phyloP scores from a whole-genome alignment of 1,139 yeast species.

The Eremothecium gossypii region DNA sequence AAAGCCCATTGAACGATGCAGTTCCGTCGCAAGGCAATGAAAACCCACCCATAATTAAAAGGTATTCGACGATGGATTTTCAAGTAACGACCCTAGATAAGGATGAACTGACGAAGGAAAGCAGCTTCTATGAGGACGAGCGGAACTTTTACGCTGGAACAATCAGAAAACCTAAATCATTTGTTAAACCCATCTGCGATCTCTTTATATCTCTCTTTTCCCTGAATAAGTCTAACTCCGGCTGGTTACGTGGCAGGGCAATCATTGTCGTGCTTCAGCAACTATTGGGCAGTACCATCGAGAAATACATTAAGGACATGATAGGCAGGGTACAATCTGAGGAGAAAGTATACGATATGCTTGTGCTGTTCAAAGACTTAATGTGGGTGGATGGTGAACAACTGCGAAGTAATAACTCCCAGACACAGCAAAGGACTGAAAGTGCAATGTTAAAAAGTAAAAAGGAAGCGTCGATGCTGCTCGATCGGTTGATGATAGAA shows the following conservation, averaged over 20 bases:
- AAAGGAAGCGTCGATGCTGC: conserved; percentile 49
- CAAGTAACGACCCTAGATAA: conserved; percentile 4
- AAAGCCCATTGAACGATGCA: conserved; percentile 3
- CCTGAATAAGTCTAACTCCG: conserved; percentile 46
- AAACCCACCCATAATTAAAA: neutral
- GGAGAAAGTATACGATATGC: conserved; percentile 39
- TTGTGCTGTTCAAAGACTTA: conserved; percentile 37
- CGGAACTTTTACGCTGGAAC: conserved; percentile 14
- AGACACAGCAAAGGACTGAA: conserved; percentile 33
- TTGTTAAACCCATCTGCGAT: conserved; percentile 79
- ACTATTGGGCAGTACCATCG: conserved; percentile 80
- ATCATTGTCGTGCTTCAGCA: conserved; percentile 75
- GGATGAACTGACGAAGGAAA: conserved; percentile 19
- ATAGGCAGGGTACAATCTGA: conserved; percentile 40
- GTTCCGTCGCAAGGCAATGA: neutral
- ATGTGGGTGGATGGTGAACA: conserved; percentile 44
- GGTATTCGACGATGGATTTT: conserved; percentile 1
- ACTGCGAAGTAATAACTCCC: conserved; percentile 11
- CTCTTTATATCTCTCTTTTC: conserved; percentile 63
- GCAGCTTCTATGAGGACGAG: conserved; percentile 20
- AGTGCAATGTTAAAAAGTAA: conserved; percentile 45
- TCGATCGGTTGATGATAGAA: conserved; percentile 53
- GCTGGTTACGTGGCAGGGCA: conserved; percentile 83
- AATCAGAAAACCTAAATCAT: conserved; percentile 29
- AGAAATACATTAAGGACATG: conserved; percentile 52